Evolutionary conservation across 306 rosid species (phyloP), one percentile per base, ranked within the genome.

Genomic region (Citrullus mucosospermus): DNA sequence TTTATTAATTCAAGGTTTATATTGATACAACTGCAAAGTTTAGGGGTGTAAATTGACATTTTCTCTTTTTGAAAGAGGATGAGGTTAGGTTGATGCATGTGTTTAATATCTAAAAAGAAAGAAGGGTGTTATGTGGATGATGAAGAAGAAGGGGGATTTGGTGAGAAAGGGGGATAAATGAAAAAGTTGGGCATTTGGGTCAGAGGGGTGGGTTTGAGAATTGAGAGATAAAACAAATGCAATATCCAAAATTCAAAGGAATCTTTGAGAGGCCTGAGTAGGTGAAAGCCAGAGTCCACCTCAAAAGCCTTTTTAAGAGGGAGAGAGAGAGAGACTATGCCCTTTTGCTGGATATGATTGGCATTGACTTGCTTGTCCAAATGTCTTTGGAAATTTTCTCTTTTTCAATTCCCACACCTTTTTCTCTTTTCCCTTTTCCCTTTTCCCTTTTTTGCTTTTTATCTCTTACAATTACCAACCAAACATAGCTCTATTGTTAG

Each of bases 361-460:
- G 74, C 74, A 68, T 68, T 68, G 74, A 68, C 74, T 68, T 68
- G 17, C 53, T 68, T 41, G 74, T 68, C 74, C 54, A 68, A 68
- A 68, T 39, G 17, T n/a, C 32, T 68, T 68, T 68, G 74, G 74
- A 41, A 68, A 41, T 9, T 68, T 20, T 43, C 75, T 39, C 75
- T 69, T 69, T 69, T 18, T 25, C 71, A 65, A 67, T 67, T 67
- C 73, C 50, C 51, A 39, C 5, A n/a, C 32, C 73, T 2, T 18
- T 36, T 38, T 32, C 22, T 5, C 28, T 32, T 32, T 32, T 2
- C 36, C 3, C 2, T 32, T 32, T 32, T 32, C 2, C 18, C 16
- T 36, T 32, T 32, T 2, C 36, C 51, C 20, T 38, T 20, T 36
- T 66, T 58, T 20, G 2, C 8, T 9, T 67, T 12, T 43, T 6